Conservation (phyloP, 2,329 filamentous ascomycete genomes). For the Fusarium verticillioides region DNA sequence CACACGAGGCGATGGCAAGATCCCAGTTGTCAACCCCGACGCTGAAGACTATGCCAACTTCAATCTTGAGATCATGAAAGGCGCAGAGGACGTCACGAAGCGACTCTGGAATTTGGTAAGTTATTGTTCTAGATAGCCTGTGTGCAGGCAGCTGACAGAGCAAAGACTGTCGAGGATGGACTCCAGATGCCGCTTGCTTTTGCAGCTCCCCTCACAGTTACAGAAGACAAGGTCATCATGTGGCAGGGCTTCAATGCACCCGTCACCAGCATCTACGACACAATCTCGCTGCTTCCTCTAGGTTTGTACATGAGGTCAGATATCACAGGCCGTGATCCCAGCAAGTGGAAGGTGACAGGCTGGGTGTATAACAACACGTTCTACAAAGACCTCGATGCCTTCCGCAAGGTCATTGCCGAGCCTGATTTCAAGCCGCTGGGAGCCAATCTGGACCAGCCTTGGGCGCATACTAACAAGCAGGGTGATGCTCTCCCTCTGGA, state of each 20-base stretch:
- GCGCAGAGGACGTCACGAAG: not conserved
- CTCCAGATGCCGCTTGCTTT: not conserved
- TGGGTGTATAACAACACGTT: conserved; percentile 5
- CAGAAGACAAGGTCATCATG: not conserved
- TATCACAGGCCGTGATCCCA: not conserved
- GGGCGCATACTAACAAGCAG: conserved; percentile 1
- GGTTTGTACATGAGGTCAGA: not conserved
- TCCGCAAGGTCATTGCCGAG: not conserved
- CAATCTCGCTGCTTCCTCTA: not conserved
- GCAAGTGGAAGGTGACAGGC: not conserved
- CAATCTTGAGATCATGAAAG: conserved; percentile 2
- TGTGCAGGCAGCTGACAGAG: accelerated
- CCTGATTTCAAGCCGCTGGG: not conserved
- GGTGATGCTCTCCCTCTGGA: not conserved
- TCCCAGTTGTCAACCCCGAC: not conserved
- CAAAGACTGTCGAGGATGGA: not conserved
- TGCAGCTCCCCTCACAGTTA: not conserved
- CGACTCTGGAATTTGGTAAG: conserved; percentile 4
- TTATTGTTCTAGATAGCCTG: accelerated
- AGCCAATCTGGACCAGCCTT: not conserved
- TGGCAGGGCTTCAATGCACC: conserved; percentile 10
- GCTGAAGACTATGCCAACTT: not conserved
- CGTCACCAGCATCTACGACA: conserved; percentile 3
- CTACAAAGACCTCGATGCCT: not conserved
- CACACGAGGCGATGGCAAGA: not conserved